Evolutionary conservation across 2,329 filamentous ascomycete genomes (phyloP), one percentile per base, ranked within the genome.

Genomic region (Talaromyces pinophilus): DNA sequence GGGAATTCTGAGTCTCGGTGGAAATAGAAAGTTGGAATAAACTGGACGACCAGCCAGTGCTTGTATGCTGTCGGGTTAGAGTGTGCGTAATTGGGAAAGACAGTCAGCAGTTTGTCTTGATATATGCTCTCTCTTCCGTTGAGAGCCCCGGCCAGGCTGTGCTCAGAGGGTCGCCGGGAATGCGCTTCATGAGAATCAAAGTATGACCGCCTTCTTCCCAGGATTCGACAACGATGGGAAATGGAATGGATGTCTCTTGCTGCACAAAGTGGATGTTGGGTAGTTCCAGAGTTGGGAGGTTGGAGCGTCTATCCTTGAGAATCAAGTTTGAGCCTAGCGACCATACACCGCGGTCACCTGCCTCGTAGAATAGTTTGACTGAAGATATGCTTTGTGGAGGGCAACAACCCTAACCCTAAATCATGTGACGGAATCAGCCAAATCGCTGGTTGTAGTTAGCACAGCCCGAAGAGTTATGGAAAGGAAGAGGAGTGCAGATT

Each of bases 291-390:
- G 63, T 68, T 17, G 68, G 66, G 55, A 52, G 62, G 10, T 15
- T 69, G 54, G 65, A 2, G 11, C 40, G 22, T 33, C 70, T 63
- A 33, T 77, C 72, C 67, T 76, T 76, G 17, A 76, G 42, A 19
- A 76, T 72, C 25, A 73, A 46, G 0, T 71, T 69, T 19, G 73
- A 74, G 10, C 76, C 74, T 22, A 76, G 11, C 5, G 71, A 72
- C 73, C 74, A 77, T 13, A 71, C 69, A 3, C 70, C 74, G n/a
- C 73, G 72, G 55, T 74, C 67, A 60, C 70, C 63, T 1, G 66
- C 68, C 19, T 63, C 71, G 54, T 74, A 74, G 69, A 73, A 72
- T 10, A 75, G 65, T 63, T 68, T 19, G 5, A 15, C 13, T 13
- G 35, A 5, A 38, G 8, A 15, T 5, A 15, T 38, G 35, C 35